Percentiles rank a stretch among this genome's conserved stretches.
phyloP scores from a whole-genome alignment of 2,329 filamentous ascomycete species.

The Fusarium sp. region DNA sequence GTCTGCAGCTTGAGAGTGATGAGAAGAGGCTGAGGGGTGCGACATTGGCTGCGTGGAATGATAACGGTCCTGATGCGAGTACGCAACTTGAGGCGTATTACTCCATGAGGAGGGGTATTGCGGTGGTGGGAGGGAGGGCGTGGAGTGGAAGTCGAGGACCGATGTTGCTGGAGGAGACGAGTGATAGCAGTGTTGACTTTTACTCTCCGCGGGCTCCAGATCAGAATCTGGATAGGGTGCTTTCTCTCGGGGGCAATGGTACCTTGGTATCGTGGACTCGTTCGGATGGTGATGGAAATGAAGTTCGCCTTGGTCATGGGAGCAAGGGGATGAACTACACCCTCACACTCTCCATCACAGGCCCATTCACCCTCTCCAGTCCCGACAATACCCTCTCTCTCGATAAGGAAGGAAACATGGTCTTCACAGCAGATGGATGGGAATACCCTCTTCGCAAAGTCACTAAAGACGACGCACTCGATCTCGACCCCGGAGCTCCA shows the following conservation, averaged over 20 bases:
- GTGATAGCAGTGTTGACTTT: not conserved
- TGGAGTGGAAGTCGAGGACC: slow-evolving; percentile 17
- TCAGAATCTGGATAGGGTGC: slow-evolving; percentile 4
- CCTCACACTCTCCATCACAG: not conserved
- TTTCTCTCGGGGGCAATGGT: accelerated
- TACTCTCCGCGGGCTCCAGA: slow-evolving; percentile 8
- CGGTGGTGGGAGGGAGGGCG: slow-evolving; percentile 9
- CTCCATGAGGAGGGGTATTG: slow-evolving; percentile 22
- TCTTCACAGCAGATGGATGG: slow-evolving; percentile 7
- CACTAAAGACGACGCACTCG: not conserved
- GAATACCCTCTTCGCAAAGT: slow-evolving; percentile 18
- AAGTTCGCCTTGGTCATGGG: not conserved
- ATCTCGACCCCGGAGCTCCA: slow-evolving; percentile 9
- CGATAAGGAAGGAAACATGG: not conserved
- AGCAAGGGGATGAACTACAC: slow-evolving; percentile 27
- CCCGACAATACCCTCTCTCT: not conserved
- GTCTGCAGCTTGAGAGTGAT: not conserved
- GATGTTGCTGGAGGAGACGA: not conserved
- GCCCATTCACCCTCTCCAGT: not conserved
- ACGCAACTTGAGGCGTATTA: slow-evolving; percentile 21
- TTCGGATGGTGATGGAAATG: not conserved
- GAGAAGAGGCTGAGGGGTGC: not conserved
- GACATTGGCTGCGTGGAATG: slow-evolving; percentile 13
- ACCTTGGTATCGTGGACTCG: not conserved
- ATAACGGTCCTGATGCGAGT: slow-evolving; percentile 14